Evolutionary conservation across 768 basidiomycete species (phyloP), one percentile per base, ranked within the genome.

Genomic region (Pisolithus microcarpus): DNA sequence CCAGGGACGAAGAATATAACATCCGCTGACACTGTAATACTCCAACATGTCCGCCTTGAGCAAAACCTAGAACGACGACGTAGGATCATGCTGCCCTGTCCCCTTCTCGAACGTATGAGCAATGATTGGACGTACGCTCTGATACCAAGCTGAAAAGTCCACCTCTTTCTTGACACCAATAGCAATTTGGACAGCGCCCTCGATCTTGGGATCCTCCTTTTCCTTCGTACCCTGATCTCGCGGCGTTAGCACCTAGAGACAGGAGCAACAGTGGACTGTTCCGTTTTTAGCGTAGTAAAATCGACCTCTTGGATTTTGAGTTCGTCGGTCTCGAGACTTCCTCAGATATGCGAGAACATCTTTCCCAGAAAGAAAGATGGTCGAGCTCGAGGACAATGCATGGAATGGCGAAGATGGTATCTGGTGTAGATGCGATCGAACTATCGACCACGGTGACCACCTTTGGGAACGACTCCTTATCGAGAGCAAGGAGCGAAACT

Each of bases 41-140:
- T 99, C 96, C 48, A 99, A 70, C 96, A 99, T 99, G 57, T 99
- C 94, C 5, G 93, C 87, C 75, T 97, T 97, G 70, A 97, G 74
- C 55, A 99, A 75, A n/a, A 96, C 93, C 92, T 95, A 51, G 6
- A 13, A 18, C 4, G 9, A 11, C 39, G 39, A 40, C 23, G 23
- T 18, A 8, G 21, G 11, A 40, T 40, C 7, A 40, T 34, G 5
- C 34, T 5, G 31, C n/a, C 31, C 34, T 5, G 5, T 34, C 5
- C 30, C 30, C 30, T n/a, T 30, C 30, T 30, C 30, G 30, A 30
- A 24, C n/a, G n/a, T n/a, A 11, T 21, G 39, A 28, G n/a, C 18
- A 45, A 16, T 5, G 21, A 26, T 18, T 26, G 24, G 16, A 72
- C 78, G 54, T 55, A 93, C 92, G 62, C 82, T 91, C 52, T 90